phyloP scores from a whole-genome alignment of 2,329 filamentous ascomycete genomes.

The Nemania sp. region DNA sequence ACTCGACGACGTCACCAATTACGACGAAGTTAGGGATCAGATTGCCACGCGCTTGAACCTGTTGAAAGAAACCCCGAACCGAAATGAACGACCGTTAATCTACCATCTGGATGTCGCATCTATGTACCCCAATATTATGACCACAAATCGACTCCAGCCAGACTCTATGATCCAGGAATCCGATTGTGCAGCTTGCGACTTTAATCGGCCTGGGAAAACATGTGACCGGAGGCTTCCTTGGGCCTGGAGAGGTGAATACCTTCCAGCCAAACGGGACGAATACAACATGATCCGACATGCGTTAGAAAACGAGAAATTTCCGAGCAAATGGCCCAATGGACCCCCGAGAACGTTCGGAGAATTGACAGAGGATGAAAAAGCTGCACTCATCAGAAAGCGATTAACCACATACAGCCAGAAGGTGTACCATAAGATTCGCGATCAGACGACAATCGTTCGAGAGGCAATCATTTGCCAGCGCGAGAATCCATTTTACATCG shows the following conservation, averaged over 20 bases:
- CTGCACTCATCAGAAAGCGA: conserved; percentile 78
- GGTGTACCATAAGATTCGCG: conserved; percentile 99
- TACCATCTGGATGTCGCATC: conserved; percentile 98
- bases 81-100: conserved; percentile 84
- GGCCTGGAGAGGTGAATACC: conserved; percentile 97
- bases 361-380: conserved; percentile 80
- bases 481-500: conserved; percentile 97
- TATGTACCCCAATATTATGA: conserved; percentile 99
- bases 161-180: conserved; percentile 99
- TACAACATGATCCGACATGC: conserved; percentile 99
- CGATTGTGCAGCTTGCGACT: conserved; percentile 96
- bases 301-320: conserved; percentile 90
- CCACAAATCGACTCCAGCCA: conserved; percentile 93
- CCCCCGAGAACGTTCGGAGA: conserved; percentile 79
- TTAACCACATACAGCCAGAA: conserved; percentile 95
- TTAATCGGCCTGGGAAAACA: conserved; percentile 95
- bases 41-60: conserved; percentile 72
- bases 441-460: conserved; percentile 86
- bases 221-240: conserved; percentile 94
- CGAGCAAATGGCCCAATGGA: conserved; percentile 73
- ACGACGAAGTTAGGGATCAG: conserved; percentile 81
- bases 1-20: conserved; percentile 78
- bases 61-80: conserved; percentile 81
- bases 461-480: conserved; percentile 98
- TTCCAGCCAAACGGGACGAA: conserved; percentile 94